Evolutionary conservation across 1,139 yeast species (phyloP).

Genomic region (Taiozyma sp.): DNA sequence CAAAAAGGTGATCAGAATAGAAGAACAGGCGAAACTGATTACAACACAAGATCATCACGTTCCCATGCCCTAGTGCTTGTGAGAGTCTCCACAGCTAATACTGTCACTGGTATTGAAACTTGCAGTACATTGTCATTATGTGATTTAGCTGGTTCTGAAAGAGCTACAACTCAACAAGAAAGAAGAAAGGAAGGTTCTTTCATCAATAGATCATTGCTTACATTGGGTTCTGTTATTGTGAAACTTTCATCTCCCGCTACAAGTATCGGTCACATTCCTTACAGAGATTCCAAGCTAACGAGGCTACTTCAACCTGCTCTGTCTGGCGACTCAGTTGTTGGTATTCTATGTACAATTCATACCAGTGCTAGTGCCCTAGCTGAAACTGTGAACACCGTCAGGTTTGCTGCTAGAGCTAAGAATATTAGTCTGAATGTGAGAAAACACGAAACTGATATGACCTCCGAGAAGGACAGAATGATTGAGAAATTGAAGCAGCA

Average conservation of each 20-base stretch:
- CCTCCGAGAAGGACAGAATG: constrained; percentile 37
- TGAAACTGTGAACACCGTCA: constrained; percentile 80
- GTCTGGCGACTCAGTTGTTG: constrained; percentile 82
- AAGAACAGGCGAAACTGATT: constrained; percentile 86
- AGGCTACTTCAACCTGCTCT: constrained; percentile 86
- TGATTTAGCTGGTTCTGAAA: constrained; percentile 94
- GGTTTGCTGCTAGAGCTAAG: constrained; percentile 94
- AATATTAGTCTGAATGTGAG: constrained; percentile 71
- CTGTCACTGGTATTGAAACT: constrained; percentile 37
- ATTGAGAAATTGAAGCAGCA: constrained; percentile 40
- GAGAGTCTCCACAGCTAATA: constrained; percentile 43
- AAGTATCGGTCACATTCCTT: constrained; percentile 63
- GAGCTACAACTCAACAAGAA: constrained; percentile 75
- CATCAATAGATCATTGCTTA: constrained; percentile 84
- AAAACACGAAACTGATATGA: constrained; percentile 40
- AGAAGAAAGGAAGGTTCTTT: constrained; percentile 90
- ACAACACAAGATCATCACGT: constrained; percentile 76
- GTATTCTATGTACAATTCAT: constrained; percentile 80
- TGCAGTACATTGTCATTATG: constrained; percentile 76
- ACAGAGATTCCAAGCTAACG: constrained; percentile 88
- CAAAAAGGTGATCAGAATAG: constrained; percentile 69
- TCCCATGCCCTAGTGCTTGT: constrained; percentile 91
- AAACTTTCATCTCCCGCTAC: constrained; percentile 48
- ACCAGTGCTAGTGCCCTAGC: constrained; percentile 54
- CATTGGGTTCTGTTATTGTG: constrained; percentile 85